Percentiles rank a stretch among this genome's conserved stretches.
Evolutionary conservation across 768 basidiomycete species (phyloP).

Genomic region (Serendipita sp.): DNA sequence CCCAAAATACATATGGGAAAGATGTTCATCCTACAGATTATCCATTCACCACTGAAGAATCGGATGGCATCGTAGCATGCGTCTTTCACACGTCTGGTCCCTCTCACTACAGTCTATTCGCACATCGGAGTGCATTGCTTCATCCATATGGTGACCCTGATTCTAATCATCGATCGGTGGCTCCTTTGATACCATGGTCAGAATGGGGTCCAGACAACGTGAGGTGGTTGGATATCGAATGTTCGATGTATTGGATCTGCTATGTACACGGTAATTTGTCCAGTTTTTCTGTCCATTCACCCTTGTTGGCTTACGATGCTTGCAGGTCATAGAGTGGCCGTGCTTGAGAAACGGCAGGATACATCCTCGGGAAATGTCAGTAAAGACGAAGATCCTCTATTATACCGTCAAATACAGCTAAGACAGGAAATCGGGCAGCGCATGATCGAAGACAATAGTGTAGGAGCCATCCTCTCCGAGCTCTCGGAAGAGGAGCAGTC

Average conservation of each 20-base stretch:
- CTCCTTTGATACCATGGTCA: slow-evolving; percentile 1
- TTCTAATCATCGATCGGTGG: background rate
- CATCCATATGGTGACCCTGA: background rate
- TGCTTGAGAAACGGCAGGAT: background rate
- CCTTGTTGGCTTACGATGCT: too few species aligned
- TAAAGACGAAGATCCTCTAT: background rate
- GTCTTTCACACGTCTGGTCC: background rate
- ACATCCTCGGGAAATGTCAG: background rate
- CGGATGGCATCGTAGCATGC: background rate
- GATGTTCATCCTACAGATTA: background rate
- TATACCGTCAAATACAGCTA: background rate
- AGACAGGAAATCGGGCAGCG: background rate
- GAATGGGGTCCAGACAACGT: background rate
- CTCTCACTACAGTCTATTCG: background rate
- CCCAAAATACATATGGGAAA: background rate
- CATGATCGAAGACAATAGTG: background rate
- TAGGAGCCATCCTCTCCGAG: background rate
- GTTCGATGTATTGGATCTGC: background rate
- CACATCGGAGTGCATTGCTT: background rate
- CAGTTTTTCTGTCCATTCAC: too few species aligned
- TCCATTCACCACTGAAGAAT: background rate
- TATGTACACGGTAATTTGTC: background rate
- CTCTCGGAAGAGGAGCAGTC: background rate
- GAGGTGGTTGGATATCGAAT: background rate
- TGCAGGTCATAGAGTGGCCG: background rate